A percentile compares a stretch with the other conserved stretches of the same genome.
Conservation (phyloP, 371 early-diverging fungal species). For the Mycotypha africana region DNA sequence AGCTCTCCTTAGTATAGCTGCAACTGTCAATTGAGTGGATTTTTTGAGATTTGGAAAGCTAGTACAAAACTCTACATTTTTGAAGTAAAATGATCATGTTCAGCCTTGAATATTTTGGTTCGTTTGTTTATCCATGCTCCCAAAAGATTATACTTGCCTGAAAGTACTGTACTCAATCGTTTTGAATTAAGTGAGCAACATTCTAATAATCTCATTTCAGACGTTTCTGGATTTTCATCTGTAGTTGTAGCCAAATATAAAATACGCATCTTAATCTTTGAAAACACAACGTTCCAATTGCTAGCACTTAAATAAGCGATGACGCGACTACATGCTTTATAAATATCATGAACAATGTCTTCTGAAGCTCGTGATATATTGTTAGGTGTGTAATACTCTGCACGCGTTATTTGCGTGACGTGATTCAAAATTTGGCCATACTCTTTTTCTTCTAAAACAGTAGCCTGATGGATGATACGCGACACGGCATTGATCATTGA, state of each 20-base stretch:
- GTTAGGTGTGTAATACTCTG: slow-evolving; percentile 30
- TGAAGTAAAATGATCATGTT: too few species aligned
- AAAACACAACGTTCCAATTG: slow-evolving; percentile 76
- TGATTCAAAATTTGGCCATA: slow-evolving; percentile 27
- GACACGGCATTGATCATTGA: slow-evolving; percentile 58
- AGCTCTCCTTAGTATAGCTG: slow-evolving; percentile 64
- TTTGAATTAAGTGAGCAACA: slow-evolving; percentile 70
- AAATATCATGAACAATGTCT: slow-evolving; percentile 59
- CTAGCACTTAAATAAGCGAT: slow-evolving; percentile 75
- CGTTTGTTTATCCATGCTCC: neutral
- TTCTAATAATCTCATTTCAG: slow-evolving; percentile 73
- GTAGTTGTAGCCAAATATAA: slow-evolving; percentile 50
- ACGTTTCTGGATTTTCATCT: slow-evolving; percentile 67
- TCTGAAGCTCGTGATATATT: slow-evolving; percentile 23
- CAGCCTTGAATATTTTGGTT: neutral
- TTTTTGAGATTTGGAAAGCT: slow-evolving; percentile 63
- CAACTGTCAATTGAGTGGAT: slow-evolving; percentile 62
- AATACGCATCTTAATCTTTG: slow-evolving; percentile 58
- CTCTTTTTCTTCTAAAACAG: slow-evolving; percentile 37
- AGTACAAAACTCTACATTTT: slow-evolving; percentile 58
- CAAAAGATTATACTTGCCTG: too few species aligned
- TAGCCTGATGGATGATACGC: slow-evolving; percentile 59
- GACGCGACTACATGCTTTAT: slow-evolving; percentile 68
- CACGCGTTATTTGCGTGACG: slow-evolving; percentile 49
- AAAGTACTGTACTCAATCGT: slow-evolving; percentile 61